Evolutionary conservation across 768 basidiomycete species (phyloP), one percentile per base, ranked within the genome.

Genomic region (Pulveroboletus sp.): DNA sequence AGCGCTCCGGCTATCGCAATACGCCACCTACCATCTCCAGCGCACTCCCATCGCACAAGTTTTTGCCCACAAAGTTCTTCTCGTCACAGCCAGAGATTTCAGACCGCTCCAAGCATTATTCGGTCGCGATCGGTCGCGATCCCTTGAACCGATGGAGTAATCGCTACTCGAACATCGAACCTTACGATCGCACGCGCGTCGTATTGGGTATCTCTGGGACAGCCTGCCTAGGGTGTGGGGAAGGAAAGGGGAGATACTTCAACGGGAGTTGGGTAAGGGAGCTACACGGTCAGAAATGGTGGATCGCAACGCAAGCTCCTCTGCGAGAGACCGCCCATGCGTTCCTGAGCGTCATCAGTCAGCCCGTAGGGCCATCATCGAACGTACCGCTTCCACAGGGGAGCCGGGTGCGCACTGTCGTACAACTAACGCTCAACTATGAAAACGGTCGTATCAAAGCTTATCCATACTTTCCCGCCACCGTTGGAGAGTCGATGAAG

Each of bases 231-330:
- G 55, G 57, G 17, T 57, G 54, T 49, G 58, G 62, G 4, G 59
- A 62, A 33, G 66, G 55, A 27, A 42, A 61, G 0, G 76, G 77
- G 11, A 69, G 78, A 42, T 94, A 93, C 65, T 63, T 94, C 32
- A 93, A 94, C 59, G 92, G 86, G 13, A 89, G 79, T 60, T 93
- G 90, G 86, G 83, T 93, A n/a, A 72, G 77, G 39, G 92, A 93
- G 62, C 69, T 74, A 26, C 77, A 72, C 43, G 87, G 91, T 7
- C 76, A 76, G 30, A 86, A 82, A 59, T 83, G 80, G 80, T 91
- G 89, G 86, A 86, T 93, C 50, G 89, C 89, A 3, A 78, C 88
- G 0, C 91, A 93, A 62, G 92, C 91, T 0, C 89, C 92, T 1
- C 69, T 91, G 31, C 79, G 76, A 5, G 63, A 71, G 42, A 89